phyloP scores from a whole-genome alignment of 345 rosid species.

The Passiflora organensis region DNA sequence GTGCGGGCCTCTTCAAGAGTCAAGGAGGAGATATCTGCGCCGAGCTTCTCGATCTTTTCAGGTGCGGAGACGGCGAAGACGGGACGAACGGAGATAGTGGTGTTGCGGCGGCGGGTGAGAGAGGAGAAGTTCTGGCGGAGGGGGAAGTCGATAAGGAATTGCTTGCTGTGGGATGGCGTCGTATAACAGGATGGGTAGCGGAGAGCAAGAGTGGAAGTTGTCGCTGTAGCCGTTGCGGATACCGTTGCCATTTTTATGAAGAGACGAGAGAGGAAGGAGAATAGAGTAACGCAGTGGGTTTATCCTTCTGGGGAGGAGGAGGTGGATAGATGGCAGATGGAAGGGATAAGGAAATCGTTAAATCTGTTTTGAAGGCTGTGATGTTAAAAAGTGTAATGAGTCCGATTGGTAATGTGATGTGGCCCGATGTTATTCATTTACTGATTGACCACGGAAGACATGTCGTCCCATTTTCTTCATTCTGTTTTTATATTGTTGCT shows the following conservation, averaged over 20 bases:
- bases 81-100: conserved; percentile 43
- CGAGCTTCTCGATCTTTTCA: conserved; percentile 66
- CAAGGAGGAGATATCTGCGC: conserved; percentile 50
- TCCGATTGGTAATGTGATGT: conserved; percentile 25
- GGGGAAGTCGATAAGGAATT: conserved; percentile 33
- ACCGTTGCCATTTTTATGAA: conserved; percentile 4
- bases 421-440: too few species aligned
- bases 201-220: conserved; percentile 22
- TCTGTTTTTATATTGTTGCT: too few species aligned
- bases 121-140: conserved; percentile 24
- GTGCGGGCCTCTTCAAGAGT: conserved; percentile 73
- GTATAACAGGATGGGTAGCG: conserved; percentile 30
- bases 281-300: too few species aligned
- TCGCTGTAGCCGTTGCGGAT: conserved; percentile 27
- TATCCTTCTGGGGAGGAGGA: too few species aligned
- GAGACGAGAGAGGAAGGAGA: neutral
- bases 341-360: conserved; percentile 2
- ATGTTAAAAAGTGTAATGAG: neutral
- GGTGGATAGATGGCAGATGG: conserved; percentile 12
- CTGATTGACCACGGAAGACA: too few species aligned
- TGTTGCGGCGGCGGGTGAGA: conserved; percentile 22
- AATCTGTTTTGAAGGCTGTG: neutral
- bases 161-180: conserved; percentile 16
- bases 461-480: too few species aligned
- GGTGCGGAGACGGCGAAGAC: conserved; percentile 60